Conservation (phyloP, 176 grass and related monocot species). For the bread wheat (Triticum aestivum) region DNA sequence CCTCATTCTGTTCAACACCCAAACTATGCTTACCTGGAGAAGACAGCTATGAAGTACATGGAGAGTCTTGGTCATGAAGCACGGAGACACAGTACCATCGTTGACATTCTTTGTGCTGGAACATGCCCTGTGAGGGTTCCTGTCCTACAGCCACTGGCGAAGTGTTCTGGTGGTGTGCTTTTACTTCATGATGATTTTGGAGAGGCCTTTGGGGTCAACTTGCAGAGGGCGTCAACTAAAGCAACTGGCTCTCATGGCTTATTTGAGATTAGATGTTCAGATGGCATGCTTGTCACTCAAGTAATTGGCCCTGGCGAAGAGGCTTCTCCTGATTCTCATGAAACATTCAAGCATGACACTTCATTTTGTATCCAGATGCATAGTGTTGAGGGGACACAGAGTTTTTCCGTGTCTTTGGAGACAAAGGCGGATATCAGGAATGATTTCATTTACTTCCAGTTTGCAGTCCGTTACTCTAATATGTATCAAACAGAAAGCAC, state of each 20-base stretch:
- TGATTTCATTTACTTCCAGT: conserved; percentile 94
- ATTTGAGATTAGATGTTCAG: conserved; percentile 92
- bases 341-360: conserved; percentile 86
- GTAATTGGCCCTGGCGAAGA: conserved; percentile 98
- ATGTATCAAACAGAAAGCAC: conserved; percentile 82
- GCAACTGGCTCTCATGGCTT: conserved; percentile 82
- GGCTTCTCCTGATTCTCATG: conserved; percentile 82
- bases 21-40: conserved; percentile 98
- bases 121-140: conserved; percentile 84
- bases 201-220: conserved; percentile 95
- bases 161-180: conserved; percentile 87
- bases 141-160: conserved; percentile 82
- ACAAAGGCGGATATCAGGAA: conserved; percentile 75
- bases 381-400: conserved; percentile 85
- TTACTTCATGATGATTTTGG: conserved; percentile 99
- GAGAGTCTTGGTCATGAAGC: conserved; percentile 85
- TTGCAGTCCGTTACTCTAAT: conserved; percentile 85
- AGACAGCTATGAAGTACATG: conserved; percentile 87
- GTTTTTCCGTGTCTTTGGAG: conserved; percentile 96
- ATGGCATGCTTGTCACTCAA: conserved; percentile 90
- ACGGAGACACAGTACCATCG: conserved; percentile 61
- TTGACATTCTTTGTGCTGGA: conserved; percentile 95
- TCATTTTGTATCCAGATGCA: conserved; percentile 95
- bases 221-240: conserved; percentile 87
- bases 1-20: conserved; percentile 80